These are phyloP conservation scores for Arthrobotrys megalospora DNA, from an alignment of 2,329 filamentous ascomycete genomes.

Conservation along the genomic window DNA sequence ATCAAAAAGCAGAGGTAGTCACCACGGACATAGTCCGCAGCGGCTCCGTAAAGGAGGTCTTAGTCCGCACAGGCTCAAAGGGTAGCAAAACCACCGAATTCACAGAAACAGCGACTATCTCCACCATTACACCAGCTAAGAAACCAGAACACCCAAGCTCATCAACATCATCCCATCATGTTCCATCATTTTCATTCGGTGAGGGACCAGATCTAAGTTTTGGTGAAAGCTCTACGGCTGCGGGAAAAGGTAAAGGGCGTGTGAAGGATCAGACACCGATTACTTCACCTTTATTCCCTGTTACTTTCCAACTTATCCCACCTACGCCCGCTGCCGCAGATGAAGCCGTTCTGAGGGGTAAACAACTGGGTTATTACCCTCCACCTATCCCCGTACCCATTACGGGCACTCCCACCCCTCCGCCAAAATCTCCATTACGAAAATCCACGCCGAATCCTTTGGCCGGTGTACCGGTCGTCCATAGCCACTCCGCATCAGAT, in stretches of 20 bases:
- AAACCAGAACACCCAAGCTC: slow-evolving; percentile 31
- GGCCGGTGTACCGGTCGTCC: slow-evolving; percentile 43
- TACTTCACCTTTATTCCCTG: slow-evolving; percentile 26
- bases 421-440: slow-evolving; percentile 22
- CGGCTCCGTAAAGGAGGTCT: slow-evolving; percentile 52
- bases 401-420: neutral
- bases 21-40: slow-evolving; percentile 43
- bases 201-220: slow-evolving; percentile 49
- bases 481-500: slow-evolving; percentile 43
- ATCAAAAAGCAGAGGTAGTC: slow-evolving; percentile 49
- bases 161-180: slow-evolving; percentile 20
- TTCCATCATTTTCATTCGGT: slow-evolving; percentile 54
- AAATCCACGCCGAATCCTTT: slow-evolving; percentile 44
- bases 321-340: slow-evolving; percentile 46
- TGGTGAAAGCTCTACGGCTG: slow-evolving; percentile 28
- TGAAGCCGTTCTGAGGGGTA: slow-evolving; percentile 12
- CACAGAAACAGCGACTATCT: slow-evolving; percentile 3
- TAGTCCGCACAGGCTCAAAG: slow-evolving; percentile 50
- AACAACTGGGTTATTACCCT: slow-evolving; percentile 39
- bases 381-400: slow-evolving; percentile 17
- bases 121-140: slow-evolving; percentile 4
- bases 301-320: slow-evolving; percentile 56
- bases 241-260: slow-evolving; percentile 48
- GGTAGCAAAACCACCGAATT: slow-evolving; percentile 37
- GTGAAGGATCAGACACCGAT: slow-evolving; percentile 39